Percentiles rank a stretch among this genome's conserved stretches.
phyloP scores from a whole-genome alignment of 208 protist genomes.

The Leishmania tropica region DNA sequence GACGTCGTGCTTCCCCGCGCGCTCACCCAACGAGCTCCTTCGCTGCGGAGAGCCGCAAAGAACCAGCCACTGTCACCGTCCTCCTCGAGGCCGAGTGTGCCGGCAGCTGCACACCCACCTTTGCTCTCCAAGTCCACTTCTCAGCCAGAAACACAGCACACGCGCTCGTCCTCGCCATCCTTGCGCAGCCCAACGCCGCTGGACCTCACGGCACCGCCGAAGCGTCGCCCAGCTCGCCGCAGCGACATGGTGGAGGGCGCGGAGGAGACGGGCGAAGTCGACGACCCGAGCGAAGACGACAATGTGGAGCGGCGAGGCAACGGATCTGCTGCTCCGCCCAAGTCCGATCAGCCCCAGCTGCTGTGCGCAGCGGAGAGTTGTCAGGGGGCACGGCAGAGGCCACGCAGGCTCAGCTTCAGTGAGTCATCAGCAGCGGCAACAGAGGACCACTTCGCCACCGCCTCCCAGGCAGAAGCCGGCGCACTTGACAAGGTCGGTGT shows the following conservation, averaged over 20 bases:
- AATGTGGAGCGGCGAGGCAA: neutral
- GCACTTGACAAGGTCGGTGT: neutral
- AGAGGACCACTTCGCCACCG: neutral
- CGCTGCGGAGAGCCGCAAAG: neutral
- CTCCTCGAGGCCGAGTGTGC: neutral
- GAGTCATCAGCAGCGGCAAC: neutral
- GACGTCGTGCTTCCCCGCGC: neutral
- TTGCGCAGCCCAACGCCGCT: constrained; percentile 21
- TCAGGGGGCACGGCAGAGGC: neutral
- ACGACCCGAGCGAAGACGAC: neutral
- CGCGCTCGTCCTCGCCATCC: constrained; percentile 10
- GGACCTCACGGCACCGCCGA: constrained; percentile 17
- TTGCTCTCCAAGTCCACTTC: neutral
- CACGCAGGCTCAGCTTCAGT: constrained; percentile 4
- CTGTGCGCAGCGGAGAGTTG: neutral
- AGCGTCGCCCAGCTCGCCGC: neutral
- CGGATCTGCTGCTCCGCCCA: neutral
- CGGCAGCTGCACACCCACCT: neutral
- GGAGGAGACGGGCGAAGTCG: neutral
- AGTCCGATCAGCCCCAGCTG: neutral
- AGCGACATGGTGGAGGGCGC: constrained; percentile 14
- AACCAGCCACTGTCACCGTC: neutral
- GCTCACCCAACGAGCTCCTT: neutral
- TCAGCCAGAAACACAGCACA: neutral
- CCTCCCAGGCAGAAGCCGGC: neutral